phyloP scores from a whole-genome alignment of 495 filamentous ascomycete genomes.

The Penicillium cinerascens region DNA sequence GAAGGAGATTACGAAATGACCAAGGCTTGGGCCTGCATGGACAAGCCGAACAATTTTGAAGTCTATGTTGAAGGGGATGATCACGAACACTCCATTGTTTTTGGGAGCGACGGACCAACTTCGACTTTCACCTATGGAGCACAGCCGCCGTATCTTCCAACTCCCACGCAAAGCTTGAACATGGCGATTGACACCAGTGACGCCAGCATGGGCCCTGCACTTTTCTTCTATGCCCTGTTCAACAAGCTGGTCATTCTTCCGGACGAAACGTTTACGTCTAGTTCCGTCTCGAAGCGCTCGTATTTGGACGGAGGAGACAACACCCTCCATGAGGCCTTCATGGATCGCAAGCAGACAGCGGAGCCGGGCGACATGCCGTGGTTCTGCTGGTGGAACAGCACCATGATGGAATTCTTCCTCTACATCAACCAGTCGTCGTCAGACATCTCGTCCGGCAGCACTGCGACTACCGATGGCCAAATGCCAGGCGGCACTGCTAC shows the following conservation, averaged over 20 bases:
- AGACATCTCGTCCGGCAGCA: slow-evolving; percentile 24
- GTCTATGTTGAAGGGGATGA: slow-evolving; percentile 31
- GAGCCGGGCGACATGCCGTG: slow-evolving; percentile 67
- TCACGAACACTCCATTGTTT: slow-evolving; percentile 25
- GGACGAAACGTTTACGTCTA: slow-evolving; percentile 44
- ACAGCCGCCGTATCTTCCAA: slow-evolving; percentile 59
- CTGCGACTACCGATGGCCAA: slow-evolving; percentile 11
- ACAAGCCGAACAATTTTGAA: slow-evolving; percentile 32
- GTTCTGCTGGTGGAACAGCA: slow-evolving; percentile 87
- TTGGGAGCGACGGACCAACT: slow-evolving; percentile 25
- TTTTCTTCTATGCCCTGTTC: slow-evolving; percentile 66
- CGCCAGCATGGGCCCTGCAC: slow-evolving; percentile 64
- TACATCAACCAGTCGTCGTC: slow-evolving; percentile 62
- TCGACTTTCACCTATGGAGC: slow-evolving; percentile 63
- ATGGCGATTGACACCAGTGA: slow-evolving; percentile 66
- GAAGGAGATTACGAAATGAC: slow-evolving; percentile 49
- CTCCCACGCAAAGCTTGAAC: slow-evolving; percentile 45
- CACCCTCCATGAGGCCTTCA: slow-evolving; percentile 9
- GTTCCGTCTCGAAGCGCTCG: slow-evolving; percentile 26
- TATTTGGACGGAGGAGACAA: slow-evolving; percentile 23
- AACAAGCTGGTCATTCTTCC: slow-evolving; percentile 79
- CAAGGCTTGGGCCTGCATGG: slow-evolving; percentile 67
- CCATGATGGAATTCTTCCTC: slow-evolving; percentile 75
- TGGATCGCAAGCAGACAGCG: slow-evolving; percentile 45
- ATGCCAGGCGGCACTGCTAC: slow-evolving; percentile 2